Conservation (phyloP, 2,329 filamentous ascomycete species). For the Pseudogymnoascus sp. region DNA sequence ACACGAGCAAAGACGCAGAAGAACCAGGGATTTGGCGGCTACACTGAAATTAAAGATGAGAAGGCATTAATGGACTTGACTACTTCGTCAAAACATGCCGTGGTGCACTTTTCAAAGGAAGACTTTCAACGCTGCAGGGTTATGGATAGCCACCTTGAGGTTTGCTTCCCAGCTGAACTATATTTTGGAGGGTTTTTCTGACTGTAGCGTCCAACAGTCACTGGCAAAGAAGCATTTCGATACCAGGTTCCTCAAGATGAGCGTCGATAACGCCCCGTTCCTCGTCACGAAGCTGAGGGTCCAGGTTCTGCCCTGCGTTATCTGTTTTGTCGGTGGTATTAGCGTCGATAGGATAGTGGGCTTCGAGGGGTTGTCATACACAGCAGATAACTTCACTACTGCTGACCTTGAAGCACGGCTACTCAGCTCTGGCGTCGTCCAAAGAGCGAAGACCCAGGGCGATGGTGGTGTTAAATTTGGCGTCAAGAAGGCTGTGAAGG, state of each 20-base stretch:
- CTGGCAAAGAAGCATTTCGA: slow-evolving; percentile 51
- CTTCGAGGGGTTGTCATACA: slow-evolving; percentile 50
- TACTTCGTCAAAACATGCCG: slow-evolving; percentile 31
- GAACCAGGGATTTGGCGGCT: slow-evolving; percentile 43
- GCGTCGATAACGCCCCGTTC: slow-evolving; percentile 53
- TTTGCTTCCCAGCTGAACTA: slow-evolving; percentile 12
- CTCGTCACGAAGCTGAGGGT: slow-evolving; percentile 50
- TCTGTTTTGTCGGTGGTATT: slow-evolving; percentile 48
- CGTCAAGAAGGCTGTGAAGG: slow-evolving; percentile 27
- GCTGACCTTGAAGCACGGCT: slow-evolving; percentile 46
- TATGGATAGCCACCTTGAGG: slow-evolving; percentile 34
- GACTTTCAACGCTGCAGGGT: slow-evolving; percentile 36
- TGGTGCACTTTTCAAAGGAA: slow-evolving; percentile 36
- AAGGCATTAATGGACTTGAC: slow-evolving; percentile 46
- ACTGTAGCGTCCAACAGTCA: slow-evolving; percentile 24
- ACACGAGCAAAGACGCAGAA: slow-evolving; percentile 44
- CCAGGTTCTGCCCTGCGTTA: slow-evolving; percentile 51
- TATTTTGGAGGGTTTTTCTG: not conserved
- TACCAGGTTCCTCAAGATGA: slow-evolving; percentile 49
- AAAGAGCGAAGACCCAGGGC: slow-evolving; percentile 42
- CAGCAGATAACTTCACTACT: slow-evolving; percentile 44
- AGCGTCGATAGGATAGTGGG: slow-evolving; percentile 50
- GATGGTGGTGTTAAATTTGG: slow-evolving; percentile 34
- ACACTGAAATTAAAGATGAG: slow-evolving; percentile 50
- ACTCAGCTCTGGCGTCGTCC: slow-evolving; percentile 42